These are phyloP conservation scores for Sclerospora graminicola DNA, from an alignment of 352 stramenopile species.

Conservation along the genomic window DNA sequence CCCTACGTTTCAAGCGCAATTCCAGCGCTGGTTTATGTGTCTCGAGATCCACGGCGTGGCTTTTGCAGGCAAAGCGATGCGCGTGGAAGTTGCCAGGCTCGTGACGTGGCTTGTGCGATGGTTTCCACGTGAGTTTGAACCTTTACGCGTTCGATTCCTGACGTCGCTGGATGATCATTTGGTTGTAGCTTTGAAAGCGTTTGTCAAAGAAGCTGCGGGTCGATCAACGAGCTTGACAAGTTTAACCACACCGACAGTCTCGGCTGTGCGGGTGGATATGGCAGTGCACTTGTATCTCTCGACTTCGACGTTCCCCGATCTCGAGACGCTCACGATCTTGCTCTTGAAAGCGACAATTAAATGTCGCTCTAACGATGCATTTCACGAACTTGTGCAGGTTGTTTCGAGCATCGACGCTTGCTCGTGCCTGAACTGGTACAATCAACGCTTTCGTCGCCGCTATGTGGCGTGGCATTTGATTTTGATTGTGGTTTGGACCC, in stretches of 20 bases:
- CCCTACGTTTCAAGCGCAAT: constrained; percentile 21
- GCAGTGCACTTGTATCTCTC: constrained; percentile 24
- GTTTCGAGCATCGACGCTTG: constrained; percentile 12
- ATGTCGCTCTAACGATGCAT: constrained; percentile 22
- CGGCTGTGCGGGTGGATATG: constrained; percentile 28
- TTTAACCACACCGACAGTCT: constrained; percentile 4
- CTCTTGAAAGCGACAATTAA: constrained; percentile 30
- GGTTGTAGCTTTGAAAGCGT: constrained; percentile 18
- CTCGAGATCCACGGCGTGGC: constrained; percentile 17
- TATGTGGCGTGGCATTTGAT: constrained; percentile 24
- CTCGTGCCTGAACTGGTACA: constrained; percentile 17
- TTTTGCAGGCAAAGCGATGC: constrained; percentile 30
- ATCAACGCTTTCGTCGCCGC: constrained; percentile 9
- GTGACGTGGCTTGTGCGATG: constrained; percentile 35
- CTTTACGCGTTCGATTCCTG: constrained; percentile 18
- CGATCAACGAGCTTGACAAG: no score
- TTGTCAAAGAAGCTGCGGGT: constrained; percentile 21
- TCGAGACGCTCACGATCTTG: constrained; percentile 21
- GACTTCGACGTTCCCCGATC: constrained; percentile 19
- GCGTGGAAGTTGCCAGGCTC: constrained; percentile 24
- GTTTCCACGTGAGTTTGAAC: constrained; percentile 29
- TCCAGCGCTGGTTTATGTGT: constrained; percentile 33
- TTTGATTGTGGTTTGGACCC: constrained; percentile 8
- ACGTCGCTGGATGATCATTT: constrained; percentile 23
- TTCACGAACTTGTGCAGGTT: constrained; percentile 20